A percentile compares a stretch with the other conserved stretches of the same genome.
These are phyloP conservation scores for Heterobasidion irregulare DNA, from an alignment of 1,284 basidiomycete genomes.

Conservation along the genomic window DNA sequence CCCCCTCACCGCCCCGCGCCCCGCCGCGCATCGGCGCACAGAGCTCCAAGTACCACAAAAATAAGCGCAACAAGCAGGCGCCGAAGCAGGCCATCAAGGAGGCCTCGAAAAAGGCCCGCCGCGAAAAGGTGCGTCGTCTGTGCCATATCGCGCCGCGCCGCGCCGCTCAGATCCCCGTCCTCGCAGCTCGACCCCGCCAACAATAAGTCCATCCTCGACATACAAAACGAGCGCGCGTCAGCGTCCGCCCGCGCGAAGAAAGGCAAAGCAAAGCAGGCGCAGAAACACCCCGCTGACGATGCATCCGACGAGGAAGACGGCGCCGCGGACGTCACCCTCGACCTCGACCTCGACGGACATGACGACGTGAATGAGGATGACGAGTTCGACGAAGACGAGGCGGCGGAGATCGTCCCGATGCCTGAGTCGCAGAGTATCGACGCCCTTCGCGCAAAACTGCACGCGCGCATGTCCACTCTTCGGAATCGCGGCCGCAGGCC, in stretches of 20 bases:
- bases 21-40: constrained; percentile 11
- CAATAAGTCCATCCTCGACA: constrained; percentile 73
- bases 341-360: constrained; percentile 19
- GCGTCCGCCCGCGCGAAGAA: constrained; percentile 21
- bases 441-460: constrained; percentile 71
- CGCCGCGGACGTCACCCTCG: constrained; percentile 20
- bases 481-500: constrained; percentile 28
- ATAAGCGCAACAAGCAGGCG: constrained; percentile 79
- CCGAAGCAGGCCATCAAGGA: constrained; percentile 82
- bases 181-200: constrained; percentile 83
- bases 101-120: constrained; percentile 76
- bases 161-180: background rate
- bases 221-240: constrained; percentile 49
- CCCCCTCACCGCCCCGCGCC: background rate
- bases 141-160: background rate
- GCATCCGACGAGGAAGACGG: constrained; percentile 27
- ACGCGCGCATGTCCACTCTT: constrained; percentile 68
- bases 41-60: constrained; percentile 78
- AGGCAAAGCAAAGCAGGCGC: constrained; percentile 49
- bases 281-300: constrained; percentile 15
- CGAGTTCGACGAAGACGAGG: constrained; percentile 14
- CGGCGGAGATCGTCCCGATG: constrained; percentile 49
- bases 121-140: constrained; percentile 60
- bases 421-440: constrained; percentile 58
- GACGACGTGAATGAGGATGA: constrained; percentile 17